phyloP scores from a whole-genome alignment of 139 green algal genomes.

The Chlamydomonas schloesseri region DNA sequence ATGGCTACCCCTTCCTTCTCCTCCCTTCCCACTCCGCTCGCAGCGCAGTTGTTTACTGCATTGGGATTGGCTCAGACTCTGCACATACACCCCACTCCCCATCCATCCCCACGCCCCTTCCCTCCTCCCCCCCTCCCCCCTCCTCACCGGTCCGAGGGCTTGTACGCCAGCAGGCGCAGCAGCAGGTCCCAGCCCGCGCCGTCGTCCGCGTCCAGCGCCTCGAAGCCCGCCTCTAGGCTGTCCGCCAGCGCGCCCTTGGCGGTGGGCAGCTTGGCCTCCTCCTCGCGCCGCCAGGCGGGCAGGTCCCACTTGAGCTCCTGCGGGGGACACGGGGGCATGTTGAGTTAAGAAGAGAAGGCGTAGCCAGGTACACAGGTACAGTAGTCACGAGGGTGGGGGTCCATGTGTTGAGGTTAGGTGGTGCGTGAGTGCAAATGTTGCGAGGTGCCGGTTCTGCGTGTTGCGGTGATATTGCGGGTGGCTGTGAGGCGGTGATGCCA shows the following conservation, averaged over 20 bases:
- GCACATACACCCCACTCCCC: background rate
- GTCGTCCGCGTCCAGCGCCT: constrained; percentile 77
- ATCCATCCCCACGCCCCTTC: background rate
- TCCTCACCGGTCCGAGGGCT: constrained; percentile 35
- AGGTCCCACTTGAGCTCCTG: constrained; percentile 69
- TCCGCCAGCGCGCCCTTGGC: constrained; percentile 31
- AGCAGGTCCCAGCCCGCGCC: constrained; percentile 81
- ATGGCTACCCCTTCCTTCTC: no score
- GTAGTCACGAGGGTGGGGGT: no score
- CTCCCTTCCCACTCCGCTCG: no score
- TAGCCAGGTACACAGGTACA: no score
- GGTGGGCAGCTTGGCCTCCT: constrained; percentile 61
- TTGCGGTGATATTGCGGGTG: no score
- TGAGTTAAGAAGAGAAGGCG: background rate
- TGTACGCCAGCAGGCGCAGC: constrained; percentile 60
- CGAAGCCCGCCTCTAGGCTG: constrained; percentile 80
- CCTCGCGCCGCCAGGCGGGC: constrained; percentile 48
- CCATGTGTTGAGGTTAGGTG: no score
- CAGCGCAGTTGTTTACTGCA: no score
- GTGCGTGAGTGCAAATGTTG: no score
- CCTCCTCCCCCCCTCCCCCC: background rate
- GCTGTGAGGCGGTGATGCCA: no score
- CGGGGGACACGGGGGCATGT: constrained; percentile 24
- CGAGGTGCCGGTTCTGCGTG: no score
- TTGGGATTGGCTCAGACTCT: no score